Evolutionary conservation across 139 green algal genomes (phyloP), one percentile per base, ranked within the genome.

Genomic region (Chlamydomonas sp.): DNA sequence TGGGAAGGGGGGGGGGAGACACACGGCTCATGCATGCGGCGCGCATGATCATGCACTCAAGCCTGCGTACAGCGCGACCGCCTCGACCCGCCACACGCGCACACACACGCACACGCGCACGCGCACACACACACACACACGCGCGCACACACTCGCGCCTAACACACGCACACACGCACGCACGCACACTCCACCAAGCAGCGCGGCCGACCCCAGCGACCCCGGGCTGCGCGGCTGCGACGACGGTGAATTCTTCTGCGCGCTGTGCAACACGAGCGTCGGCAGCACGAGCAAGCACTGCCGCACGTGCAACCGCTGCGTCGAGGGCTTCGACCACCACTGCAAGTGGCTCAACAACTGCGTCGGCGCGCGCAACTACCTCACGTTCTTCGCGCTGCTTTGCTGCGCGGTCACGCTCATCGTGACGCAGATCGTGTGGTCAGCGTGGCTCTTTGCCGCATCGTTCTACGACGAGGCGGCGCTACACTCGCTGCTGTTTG

Each of bases 301-400:
- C 72, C 73, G 78, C 4, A 50, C 67, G 31, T 93, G 87, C 68
- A 75, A 93, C 43, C 80, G 83, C 34, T 93, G 87, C 71, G 81
- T 90, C n/a, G 67, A 81, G 33, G 73, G 74, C 48, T 90, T 93
- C 61, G 87, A 93, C 61, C 87, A 93, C 73, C 87, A 93, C 70
- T 93, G 87, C 79, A 54, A 54, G 20, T 54, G 43, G 43, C 82
- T 93, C 1, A 91, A 91, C 75, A 90, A 85, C 79, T 93, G 87
- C 76, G 76, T 91, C 1, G 87, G 87, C 28, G 26, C 26, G 0
- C 72, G 61, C 28, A 91, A 90, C 77, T 93, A 93, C 77, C 28
- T 36, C 37, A 26, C 47, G 29, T 93, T 93, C 73, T 80, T 90
- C 10, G 39, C 3, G 2, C 78, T 91, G 0, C 69, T 91, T 0